Conservation (phyloP, 2,329 filamentous ascomycete species). For the Periconia digitata region DNA sequence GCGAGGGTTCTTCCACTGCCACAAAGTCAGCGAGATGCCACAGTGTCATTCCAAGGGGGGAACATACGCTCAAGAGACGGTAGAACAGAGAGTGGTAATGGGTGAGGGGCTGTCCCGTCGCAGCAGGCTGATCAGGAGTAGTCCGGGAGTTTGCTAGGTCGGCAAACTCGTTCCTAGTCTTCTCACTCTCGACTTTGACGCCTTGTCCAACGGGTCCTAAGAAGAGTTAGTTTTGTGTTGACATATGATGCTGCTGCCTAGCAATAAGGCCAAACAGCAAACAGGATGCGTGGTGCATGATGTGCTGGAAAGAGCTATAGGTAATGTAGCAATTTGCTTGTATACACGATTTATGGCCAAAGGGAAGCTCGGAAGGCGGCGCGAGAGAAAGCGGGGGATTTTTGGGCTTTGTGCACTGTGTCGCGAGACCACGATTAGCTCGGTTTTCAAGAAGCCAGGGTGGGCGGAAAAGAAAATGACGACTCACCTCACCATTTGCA, state of each 20-base stretch:
- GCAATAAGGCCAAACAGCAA: neutral
- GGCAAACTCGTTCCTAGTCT: conserved; percentile 60
- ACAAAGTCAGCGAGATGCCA: conserved; percentile 14
- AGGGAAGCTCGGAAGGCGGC: neutral
- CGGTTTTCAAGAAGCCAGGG: conserved; percentile 3
- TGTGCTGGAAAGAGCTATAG: neutral
- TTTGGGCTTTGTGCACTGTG: conserved; percentile 25
- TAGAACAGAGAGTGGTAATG: conserved; percentile 70
- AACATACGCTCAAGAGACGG: conserved; percentile 61
- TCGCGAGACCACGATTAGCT: conserved; percentile 34
- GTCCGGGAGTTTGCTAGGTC: conserved; percentile 59
- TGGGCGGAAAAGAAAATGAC: conserved; percentile 3
- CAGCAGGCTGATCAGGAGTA: conserved; percentile 56
- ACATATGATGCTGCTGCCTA: neutral
- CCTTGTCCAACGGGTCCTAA: conserved; percentile 59
- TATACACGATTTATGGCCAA: neutral
- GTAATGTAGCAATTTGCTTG: neutral
- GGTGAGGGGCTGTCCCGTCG: conserved; percentile 64
- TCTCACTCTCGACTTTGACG: conserved; percentile 58
- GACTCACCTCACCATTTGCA: conserved; percentile 48
- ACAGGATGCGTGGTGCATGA: neutral
- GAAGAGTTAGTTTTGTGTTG: conserved; percentile 25
- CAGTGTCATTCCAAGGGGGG: neutral
- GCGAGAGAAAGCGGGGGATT: conserved; percentile 6
- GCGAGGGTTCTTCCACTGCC: conserved; percentile 66